Conservation (phyloP, 1,139 yeast species). For the Yamadazyma triangularis region DNA sequence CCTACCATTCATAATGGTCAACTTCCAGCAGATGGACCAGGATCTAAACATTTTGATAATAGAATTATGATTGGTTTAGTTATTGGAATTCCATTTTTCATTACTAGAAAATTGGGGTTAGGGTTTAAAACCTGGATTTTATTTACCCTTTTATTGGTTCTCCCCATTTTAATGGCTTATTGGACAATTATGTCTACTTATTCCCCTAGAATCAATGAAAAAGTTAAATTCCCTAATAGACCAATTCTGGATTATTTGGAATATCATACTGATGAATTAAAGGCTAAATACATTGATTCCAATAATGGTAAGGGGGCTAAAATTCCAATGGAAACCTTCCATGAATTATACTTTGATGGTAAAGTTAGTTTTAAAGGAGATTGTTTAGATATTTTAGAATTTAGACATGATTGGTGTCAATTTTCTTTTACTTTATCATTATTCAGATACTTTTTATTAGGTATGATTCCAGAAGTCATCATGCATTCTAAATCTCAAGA, state of each 20-base stretch:
- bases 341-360: slow-evolving; percentile 77
- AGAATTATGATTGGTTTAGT: slow-evolving; percentile 47
- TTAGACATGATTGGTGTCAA: slow-evolving; percentile 87
- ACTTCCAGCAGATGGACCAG: slow-evolving; percentile 90
- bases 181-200: slow-evolving; percentile 77
- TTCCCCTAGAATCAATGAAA: slow-evolving; percentile 80
- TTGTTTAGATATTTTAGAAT: slow-evolving; percentile 77
- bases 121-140: slow-evolving; percentile 68
- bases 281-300: slow-evolving; percentile 56
- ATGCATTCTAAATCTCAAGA: slow-evolving; percentile 91
- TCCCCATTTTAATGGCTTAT: slow-evolving; percentile 75
- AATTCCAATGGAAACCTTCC: slow-evolving; percentile 92
- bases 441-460: slow-evolving; percentile 77
- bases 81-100: slow-evolving; percentile 58
- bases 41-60: slow-evolving; percentile 73
- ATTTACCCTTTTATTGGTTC: slow-evolving; percentile 44
- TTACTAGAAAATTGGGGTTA: slow-evolving; percentile 65
- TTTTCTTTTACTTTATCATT: slow-evolving; percentile 75
- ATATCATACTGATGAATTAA: slow-evolving; percentile 73
- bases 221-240: slow-evolving; percentile 68
- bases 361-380: slow-evolving; percentile 89
- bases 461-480: slow-evolving; percentile 91
- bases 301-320: slow-evolving; percentile 60
- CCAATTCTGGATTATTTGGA: slow-evolving; percentile 79
- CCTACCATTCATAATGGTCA: slow-evolving; percentile 86